Conservation (phyloP, 2,329 filamentous ascomycete species). For the Talaromyces sp. region DNA sequence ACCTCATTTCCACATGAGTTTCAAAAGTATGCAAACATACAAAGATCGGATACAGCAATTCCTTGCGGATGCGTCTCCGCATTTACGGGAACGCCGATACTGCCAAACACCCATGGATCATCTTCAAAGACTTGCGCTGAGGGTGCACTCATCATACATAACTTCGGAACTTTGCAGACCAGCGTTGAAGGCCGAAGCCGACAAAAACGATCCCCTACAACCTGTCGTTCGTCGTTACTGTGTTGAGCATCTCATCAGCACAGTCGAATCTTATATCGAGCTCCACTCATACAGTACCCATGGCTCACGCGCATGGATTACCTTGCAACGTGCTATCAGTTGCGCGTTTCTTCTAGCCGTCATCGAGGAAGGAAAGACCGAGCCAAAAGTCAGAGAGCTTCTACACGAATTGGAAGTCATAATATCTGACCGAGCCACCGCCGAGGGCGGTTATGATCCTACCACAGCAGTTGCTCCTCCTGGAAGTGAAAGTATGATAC, state of each 20-base stretch:
- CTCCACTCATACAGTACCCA: slow-evolving; percentile 47
- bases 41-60: slow-evolving; percentile 58
- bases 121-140: slow-evolving; percentile 60
- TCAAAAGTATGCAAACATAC: slow-evolving; percentile 56
- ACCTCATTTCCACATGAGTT: slow-evolving; percentile 54
- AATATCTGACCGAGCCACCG: slow-evolving; percentile 43
- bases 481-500: slow-evolving; percentile 21
- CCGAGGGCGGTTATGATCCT: slow-evolving; percentile 34
- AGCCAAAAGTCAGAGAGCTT: slow-evolving; percentile 41
- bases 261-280: slow-evolving; percentile 62
- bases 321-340: slow-evolving; percentile 48
- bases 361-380: slow-evolving; percentile 45
- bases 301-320: slow-evolving; percentile 49
- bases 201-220: slow-evolving; percentile 42
- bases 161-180: slow-evolving; percentile 62
- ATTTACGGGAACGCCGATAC: slow-evolving; percentile 54
- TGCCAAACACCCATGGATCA: slow-evolving; percentile 50
- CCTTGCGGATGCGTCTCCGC: slow-evolving; percentile 57
- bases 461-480: slow-evolving; percentile 23
- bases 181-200: slow-evolving; percentile 55
- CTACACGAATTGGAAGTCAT: slow-evolving; percentile 45
- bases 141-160: slow-evolving; percentile 62
- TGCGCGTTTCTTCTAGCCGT: slow-evolving; percentile 50
- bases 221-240: slow-evolving; percentile 53
- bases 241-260: slow-evolving; percentile 55